Base-by-base conservation (phyloP, 2,329 filamentous ascomycete genomes). In the Talaromyces sp. region DNA sequence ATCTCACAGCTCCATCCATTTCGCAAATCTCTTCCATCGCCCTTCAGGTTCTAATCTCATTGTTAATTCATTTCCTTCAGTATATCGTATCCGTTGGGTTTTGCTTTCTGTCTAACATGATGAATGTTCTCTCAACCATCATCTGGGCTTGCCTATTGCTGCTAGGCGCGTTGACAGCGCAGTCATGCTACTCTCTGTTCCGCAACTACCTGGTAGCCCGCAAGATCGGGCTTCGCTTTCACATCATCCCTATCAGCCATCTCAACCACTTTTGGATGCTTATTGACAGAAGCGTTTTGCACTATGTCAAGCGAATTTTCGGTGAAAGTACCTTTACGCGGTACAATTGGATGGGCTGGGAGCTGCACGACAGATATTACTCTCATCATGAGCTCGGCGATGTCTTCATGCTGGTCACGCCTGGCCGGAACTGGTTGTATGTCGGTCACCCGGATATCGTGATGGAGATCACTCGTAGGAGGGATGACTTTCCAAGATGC, bases 271-370 rank as follows among this genome's bases (percentile, higher is more conserved):
- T 55, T 25, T 55, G 39, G 53, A 55, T 55, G 53, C 53, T 55
- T 25, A 19, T 55, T 25, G 53, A 55, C 28, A 19, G 21, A 46
- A 9, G 11, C 1, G 53, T 55, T 55, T 28, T 55, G 39, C 25
- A 11, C 39, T 45, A 55, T 36, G 53, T 55, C 17, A 46, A 45
- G 17, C 40, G 15, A 35, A 33, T 55, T 7, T 55, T 55, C 5
- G 39, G 53, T 15, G 53, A 55, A 43, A 55, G 39, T 13, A 36
- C 13, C 9, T 55, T 46, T 36, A 55, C 53, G 53, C 39, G 53
- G 17, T 55, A 35, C 17, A 55, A 55, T 45, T 55, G 53, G 53
- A 54, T 54, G 52, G 52, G 52, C 52, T 54, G 53, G 53, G 53
- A 55, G 41, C 53, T 55, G 39, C 17, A 37, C 28, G 28, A 45